phyloP scores from a whole-genome alignment of 202 grass and related monocot species.

The Cymbopogon flexuosus region DNA sequence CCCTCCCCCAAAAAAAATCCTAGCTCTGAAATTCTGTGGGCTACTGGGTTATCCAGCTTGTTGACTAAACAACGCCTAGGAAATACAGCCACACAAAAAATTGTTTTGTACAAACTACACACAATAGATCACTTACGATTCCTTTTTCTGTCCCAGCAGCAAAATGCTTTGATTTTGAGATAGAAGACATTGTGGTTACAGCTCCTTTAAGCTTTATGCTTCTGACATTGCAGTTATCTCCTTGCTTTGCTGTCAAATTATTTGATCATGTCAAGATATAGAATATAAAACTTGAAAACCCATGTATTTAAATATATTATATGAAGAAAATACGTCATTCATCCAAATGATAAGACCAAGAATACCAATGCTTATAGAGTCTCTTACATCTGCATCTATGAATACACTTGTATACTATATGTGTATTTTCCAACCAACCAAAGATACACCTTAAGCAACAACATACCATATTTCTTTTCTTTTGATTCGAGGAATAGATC shows the following conservation, averaged over 20 bases:
- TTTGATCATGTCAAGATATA: neutral
- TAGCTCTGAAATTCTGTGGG: neutral
- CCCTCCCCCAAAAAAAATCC: too few species aligned
- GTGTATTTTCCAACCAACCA: neutral
- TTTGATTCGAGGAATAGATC: neutral
- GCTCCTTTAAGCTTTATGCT: constrained; percentile 79
- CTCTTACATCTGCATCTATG: neutral
- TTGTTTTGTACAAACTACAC: neutral
- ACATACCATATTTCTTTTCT: neutral
- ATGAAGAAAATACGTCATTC: neutral
- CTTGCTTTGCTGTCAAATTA: constrained; percentile 68
- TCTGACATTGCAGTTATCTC: constrained; percentile 56
- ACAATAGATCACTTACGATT: constrained; percentile 57
- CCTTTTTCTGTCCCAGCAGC: constrained; percentile 87
- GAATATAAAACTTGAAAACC: constrained; percentile 9
- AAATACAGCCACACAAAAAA: neutral
- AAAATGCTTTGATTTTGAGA: constrained; percentile 64
- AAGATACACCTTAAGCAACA: neutral
- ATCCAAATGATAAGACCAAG: constrained; percentile 7
- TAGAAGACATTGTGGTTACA: constrained; percentile 44
- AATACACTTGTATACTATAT: neutral
- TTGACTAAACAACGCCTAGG: neutral
- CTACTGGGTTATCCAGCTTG: neutral
- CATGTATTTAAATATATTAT: neutral
- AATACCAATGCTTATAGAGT: neutral